phyloP scores from a whole-genome alignment of 768 basidiomycete species.

The Rhizopogon rudus region DNA sequence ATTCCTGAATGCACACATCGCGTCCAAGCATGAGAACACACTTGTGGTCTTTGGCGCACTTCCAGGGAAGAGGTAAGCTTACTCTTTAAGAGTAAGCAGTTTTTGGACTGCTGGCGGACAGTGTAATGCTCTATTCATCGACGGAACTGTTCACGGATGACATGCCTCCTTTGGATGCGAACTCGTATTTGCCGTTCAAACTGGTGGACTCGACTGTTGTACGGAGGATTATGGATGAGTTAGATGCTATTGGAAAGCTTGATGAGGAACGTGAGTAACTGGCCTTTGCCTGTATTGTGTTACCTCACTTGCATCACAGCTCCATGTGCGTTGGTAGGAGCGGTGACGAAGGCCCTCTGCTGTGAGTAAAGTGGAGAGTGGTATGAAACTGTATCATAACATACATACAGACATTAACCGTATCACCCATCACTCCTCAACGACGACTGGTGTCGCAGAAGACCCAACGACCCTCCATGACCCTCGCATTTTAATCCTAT shows the following conservation, averaged over 20 bases:
- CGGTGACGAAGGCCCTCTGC: slow-evolving; percentile 89
- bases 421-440: slow-evolving; percentile 32
- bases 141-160: slow-evolving; percentile 38
- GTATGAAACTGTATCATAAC: slow-evolving; percentile 18
- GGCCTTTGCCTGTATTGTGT: slow-evolving; percentile 4
- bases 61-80: slow-evolving; percentile 71
- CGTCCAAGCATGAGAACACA: slow-evolving; percentile 85
- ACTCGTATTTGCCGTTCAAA: slow-evolving; percentile 82
- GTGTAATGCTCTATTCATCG: slow-evolving; percentile 76
- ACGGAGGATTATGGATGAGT: slow-evolving; percentile 53
- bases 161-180: slow-evolving; percentile 51
- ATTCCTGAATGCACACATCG: slow-evolving; percentile 91
- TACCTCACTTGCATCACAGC: slow-evolving; percentile 26
- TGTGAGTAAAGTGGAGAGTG: slow-evolving; percentile 41
- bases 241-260: slow-evolving; percentile 45
- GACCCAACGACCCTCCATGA: slow-evolving; percentile 34
- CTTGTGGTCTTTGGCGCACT: slow-evolving; percentile 90
- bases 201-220: slow-evolving; percentile 66
- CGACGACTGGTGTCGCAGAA: slow-evolving; percentile 23
- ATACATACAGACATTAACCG: slow-evolving; percentile 62
- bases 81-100: neutral
- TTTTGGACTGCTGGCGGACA: slow-evolving; percentile 24
- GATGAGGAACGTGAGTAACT: slow-evolving; percentile 51
- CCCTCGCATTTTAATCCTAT: slow-evolving; percentile 71
- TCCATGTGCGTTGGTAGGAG: slow-evolving; percentile 77